These are phyloP conservation scores for Pseudocercospora cruenta DNA, from an alignment of 2,329 filamentous ascomycete genomes.

Conservation along the genomic window DNA sequence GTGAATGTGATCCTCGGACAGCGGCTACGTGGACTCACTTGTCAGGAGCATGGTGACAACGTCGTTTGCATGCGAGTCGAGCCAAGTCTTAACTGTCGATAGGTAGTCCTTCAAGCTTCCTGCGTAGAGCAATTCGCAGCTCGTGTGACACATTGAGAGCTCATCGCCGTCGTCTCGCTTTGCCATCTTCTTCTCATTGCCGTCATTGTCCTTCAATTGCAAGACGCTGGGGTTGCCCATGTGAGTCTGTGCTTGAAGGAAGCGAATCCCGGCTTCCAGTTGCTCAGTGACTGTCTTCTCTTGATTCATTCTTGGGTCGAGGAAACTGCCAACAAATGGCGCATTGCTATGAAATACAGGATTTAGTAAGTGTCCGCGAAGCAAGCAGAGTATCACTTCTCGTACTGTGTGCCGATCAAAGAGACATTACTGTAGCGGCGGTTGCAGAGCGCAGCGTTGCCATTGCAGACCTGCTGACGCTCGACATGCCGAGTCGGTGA, in stretches of 20 bases:
- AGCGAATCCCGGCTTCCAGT: constrained; percentile 64
- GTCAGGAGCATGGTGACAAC: constrained; percentile 70
- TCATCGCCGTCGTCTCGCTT: constrained; percentile 29
- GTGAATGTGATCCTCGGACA: neutral
- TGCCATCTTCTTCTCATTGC: neutral
- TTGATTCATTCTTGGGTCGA: constrained; percentile 51
- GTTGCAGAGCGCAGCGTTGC: constrained; percentile 58
- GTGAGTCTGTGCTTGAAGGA: constrained; percentile 67
- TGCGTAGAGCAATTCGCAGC: constrained; percentile 56
- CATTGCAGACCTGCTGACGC: constrained; percentile 55
- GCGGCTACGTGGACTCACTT: neutral
- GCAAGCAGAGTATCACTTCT: constrained; percentile 50
- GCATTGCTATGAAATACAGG: constrained; percentile 51
- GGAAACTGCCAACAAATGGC: constrained; percentile 64
- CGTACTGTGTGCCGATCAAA: constrained; percentile 63
- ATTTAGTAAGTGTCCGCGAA: constrained; percentile 58
- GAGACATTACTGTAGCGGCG: constrained; percentile 63
- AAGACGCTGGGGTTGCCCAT: constrained; percentile 42
- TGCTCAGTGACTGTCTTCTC: constrained; percentile 61
- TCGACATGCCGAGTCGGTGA: neutral
- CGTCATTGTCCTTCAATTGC: neutral
- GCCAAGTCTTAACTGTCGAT: constrained; percentile 60
- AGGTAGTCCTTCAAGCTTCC: constrained; percentile 61
- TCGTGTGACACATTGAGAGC: constrained; percentile 67
- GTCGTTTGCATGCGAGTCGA: constrained; percentile 72